Conservation (phyloP, 306 rosid species). For the Luffa aegyptiaca region DNA sequence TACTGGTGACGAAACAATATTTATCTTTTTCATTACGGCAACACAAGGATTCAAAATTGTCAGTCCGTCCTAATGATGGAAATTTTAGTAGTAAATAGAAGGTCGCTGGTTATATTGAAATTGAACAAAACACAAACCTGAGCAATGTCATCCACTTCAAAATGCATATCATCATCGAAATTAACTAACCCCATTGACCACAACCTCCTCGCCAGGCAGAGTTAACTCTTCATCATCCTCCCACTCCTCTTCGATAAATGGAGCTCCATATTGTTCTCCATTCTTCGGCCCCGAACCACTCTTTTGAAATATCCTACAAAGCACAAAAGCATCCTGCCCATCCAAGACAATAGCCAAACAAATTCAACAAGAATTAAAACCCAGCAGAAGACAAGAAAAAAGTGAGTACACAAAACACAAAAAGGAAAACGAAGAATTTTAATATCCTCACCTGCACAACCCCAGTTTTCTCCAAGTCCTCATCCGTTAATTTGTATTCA, state of each 20-base stretch:
- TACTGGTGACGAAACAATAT: background rate
- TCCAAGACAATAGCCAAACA: slow-evolving; percentile 8
- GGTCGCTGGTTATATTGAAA: background rate
- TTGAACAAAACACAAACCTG: slow-evolving; percentile 33
- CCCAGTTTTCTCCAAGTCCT: slow-evolving; percentile 44
- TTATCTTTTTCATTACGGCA: background rate
- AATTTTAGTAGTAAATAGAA: background rate
- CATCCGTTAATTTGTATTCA: slow-evolving; percentile 59
- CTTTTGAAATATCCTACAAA: slow-evolving; percentile 90
- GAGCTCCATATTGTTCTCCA: slow-evolving; percentile 93
- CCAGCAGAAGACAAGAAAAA: background rate
- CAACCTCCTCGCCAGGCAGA: slow-evolving; percentile 19
- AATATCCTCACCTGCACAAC: slow-evolving; percentile 30
- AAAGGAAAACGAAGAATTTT: background rate
- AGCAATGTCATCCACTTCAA: slow-evolving; percentile 37
- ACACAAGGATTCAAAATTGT: background rate
- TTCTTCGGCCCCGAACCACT: slow-evolving; percentile 95
- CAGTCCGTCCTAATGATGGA: background rate
- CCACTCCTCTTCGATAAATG: slow-evolving; percentile 83
- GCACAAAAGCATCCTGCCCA: slow-evolving; percentile 72
- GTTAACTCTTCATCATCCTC: slow-evolving; percentile 35
- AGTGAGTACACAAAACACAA: background rate
- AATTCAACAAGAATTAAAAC: background rate
- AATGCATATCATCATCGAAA: slow-evolving; percentile 10
- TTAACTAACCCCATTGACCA: slow-evolving; percentile 3